Percentiles rank a stretch among this genome's conserved stretches.
phyloP scores from a whole-genome alignment of 2,329 filamentous ascomycete genomes.

The Colletotrichum simmondsii region DNA sequence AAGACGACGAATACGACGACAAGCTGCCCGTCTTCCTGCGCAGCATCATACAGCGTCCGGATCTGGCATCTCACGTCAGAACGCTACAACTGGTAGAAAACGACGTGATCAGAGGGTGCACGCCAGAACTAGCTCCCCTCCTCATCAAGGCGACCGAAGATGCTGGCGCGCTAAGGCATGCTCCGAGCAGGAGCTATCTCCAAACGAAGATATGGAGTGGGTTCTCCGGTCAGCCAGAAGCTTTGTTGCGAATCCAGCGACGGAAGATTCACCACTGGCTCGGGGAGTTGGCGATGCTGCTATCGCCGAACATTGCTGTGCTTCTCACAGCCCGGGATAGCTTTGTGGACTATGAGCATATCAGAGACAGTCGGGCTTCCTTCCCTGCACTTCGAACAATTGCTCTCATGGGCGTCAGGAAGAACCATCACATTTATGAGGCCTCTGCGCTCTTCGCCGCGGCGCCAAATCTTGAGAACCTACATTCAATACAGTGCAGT shows the following conservation, averaged over 20 bases:
- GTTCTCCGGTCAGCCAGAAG: not conserved
- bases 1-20: not conserved
- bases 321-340: conserved; percentile 17
- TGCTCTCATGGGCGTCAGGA: not conserved
- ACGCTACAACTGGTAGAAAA: conserved; percentile 17
- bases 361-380: conserved; percentile 4
- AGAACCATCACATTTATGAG: conserved; percentile 24
- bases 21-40: conserved; percentile 7
- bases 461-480: conserved; percentile 15
- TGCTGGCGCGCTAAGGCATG: not conserved
- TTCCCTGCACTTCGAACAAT: not conserved
- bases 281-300: conserved; percentile 18
- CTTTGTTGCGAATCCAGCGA: not conserved
- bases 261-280: conserved; percentile 23
- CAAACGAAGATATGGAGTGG: not conserved
- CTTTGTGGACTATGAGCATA: conserved; percentile 12
- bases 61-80: not conserved
- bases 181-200: not conserved
- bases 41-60: conserved; percentile 11
- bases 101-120: conserved; percentile 7
- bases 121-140: not conserved
- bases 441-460: conserved; percentile 6
- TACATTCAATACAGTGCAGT: conserved; percentile 7
- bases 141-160: not conserved
- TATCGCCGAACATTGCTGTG: conserved; percentile 12